Evolutionary conservation across 768 basidiomycete species (phyloP).

Genomic region (Kwoniella shandongensis): DNA sequence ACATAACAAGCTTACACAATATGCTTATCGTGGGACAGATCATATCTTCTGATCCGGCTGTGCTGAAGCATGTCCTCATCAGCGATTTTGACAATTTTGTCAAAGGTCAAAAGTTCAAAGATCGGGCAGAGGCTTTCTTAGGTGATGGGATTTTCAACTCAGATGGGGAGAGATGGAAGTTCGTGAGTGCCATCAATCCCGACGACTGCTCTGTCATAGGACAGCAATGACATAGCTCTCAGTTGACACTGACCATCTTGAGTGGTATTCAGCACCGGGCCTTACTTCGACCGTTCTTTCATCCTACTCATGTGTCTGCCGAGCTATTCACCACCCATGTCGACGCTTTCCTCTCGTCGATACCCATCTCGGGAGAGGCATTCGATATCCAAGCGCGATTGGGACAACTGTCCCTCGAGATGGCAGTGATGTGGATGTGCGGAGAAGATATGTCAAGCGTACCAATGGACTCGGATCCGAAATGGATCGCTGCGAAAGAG

Average conservation of each 20-base stretch:
- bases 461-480: background rate
- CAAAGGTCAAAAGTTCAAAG: constrained; percentile 45
- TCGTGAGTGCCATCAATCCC: constrained; percentile 26
- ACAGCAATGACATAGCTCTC: background rate
- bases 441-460: constrained; percentile 23
- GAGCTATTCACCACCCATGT: constrained; percentile 31
- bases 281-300: constrained; percentile 49
- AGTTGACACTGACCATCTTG: background rate
- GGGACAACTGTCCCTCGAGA: constrained; percentile 32
- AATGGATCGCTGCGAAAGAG: constrained; percentile 17
- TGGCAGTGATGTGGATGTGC: constrained; percentile 43
- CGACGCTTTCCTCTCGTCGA: constrained; percentile 13
- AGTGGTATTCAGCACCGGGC: constrained; percentile 36
- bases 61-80: constrained; percentile 39
- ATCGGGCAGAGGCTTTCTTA: constrained; percentile 40
- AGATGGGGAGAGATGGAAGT: constrained; percentile 48
- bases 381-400: constrained; percentile 40
- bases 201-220: constrained; percentile 4
- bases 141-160: constrained; percentile 53
- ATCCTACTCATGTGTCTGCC: constrained; percentile 34
- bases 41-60: constrained; percentile 37
- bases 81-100: constrained; percentile 43
- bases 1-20: too few species aligned
- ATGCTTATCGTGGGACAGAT: too few species aligned
- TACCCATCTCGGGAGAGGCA: constrained; percentile 15